Conservation (phyloP, 2,329 filamentous ascomycete species). For the Shiraia bambusicola region DNA sequence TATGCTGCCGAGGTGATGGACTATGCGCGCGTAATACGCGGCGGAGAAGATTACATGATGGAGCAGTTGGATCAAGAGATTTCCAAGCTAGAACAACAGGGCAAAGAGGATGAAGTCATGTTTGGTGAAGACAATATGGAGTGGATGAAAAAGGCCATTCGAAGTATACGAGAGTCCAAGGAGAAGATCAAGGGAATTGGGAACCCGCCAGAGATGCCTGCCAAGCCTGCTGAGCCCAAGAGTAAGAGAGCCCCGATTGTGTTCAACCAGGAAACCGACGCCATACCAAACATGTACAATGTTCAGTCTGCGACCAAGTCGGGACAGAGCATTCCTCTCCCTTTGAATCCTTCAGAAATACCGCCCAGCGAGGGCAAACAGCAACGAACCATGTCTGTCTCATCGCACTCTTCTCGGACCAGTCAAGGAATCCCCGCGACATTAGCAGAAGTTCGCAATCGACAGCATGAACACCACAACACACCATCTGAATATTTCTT, state of each 20-base stretch:
- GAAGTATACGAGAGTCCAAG: slow-evolving; percentile 71
- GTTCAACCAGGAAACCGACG: slow-evolving; percentile 50
- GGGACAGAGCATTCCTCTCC: slow-evolving; percentile 42
- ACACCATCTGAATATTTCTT: slow-evolving; percentile 71
- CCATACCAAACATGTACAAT: slow-evolving; percentile 55
- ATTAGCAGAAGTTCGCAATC: slow-evolving; percentile 49
- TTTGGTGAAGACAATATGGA: slow-evolving; percentile 85
- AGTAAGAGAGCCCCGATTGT: slow-evolving; percentile 52
- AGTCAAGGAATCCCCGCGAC: slow-evolving; percentile 44
- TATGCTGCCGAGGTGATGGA: slow-evolving; percentile 92
- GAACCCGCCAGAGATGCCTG: slow-evolving; percentile 59
- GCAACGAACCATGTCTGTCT: slow-evolving; percentile 31
- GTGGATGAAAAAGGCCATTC: slow-evolving; percentile 84
- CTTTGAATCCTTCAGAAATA: slow-evolving; percentile 9
- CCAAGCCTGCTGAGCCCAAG: slow-evolving; percentile 54
- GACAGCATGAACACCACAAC: slow-evolving; percentile 49
- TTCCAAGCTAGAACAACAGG: slow-evolving; percentile 70
- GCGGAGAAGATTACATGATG: slow-evolving; percentile 82
- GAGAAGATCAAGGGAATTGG: slow-evolving; percentile 71
- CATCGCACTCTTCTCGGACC: slow-evolving; percentile 34
- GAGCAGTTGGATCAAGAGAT: slow-evolving; percentile 81
- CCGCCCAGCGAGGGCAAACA: slow-evolving; percentile 4
- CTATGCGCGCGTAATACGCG: slow-evolving; percentile 94
- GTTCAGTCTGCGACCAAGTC: slow-evolving; percentile 52
- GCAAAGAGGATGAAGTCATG: slow-evolving; percentile 84